Evolutionary conservation across 192 early-diverging fungal genomes (phyloP).

Genomic region (Pilobolus umbonatus): DNA sequence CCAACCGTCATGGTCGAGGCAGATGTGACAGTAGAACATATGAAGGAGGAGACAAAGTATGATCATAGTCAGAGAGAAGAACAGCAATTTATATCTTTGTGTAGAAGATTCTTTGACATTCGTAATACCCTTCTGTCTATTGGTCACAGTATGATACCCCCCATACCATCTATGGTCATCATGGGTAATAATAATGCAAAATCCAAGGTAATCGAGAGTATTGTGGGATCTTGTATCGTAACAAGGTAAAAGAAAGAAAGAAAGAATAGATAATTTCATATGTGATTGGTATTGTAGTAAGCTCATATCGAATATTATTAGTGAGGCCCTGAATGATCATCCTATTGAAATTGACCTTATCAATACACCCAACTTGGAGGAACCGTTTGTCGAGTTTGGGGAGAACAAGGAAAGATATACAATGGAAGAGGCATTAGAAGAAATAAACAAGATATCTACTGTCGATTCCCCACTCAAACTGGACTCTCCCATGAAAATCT

Average conservation of each 20-base stretch:
- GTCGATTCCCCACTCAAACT: too few relatives aligned
- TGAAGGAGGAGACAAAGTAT: conserved; percentile 6
- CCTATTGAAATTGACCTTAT: too few relatives aligned
- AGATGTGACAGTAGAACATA: conserved; percentile 1
- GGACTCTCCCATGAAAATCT: too few relatives aligned
- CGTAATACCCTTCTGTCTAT: conserved; percentile 88
- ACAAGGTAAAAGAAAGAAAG: background rate
- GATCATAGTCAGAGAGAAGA: conserved; percentile 52
- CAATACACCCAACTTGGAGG: too few relatives aligned
- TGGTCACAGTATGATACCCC: conserved; percentile 65
- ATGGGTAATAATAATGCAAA: conserved; percentile 80
- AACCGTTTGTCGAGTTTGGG: too few relatives aligned
- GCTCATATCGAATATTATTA: background rate
- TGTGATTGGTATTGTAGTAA: background rate
- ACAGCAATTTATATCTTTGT: conserved; percentile 78
- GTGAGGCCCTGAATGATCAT: too few relatives aligned
- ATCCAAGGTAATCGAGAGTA: too few relatives aligned
- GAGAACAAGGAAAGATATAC: too few relatives aligned
- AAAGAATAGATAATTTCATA: background rate
- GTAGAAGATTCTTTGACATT: conserved; percentile 90
- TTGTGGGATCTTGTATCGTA: too few relatives aligned
- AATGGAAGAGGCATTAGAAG: too few relatives aligned
- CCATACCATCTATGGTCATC: conserved; percentile 86
- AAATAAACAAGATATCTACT: too few relatives aligned
- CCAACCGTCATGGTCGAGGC: too few relatives aligned